These are phyloP conservation scores for Lyophyllum atratum DNA, from an alignment of 768 basidiomycete genomes.

Conservation along the genomic window DNA sequence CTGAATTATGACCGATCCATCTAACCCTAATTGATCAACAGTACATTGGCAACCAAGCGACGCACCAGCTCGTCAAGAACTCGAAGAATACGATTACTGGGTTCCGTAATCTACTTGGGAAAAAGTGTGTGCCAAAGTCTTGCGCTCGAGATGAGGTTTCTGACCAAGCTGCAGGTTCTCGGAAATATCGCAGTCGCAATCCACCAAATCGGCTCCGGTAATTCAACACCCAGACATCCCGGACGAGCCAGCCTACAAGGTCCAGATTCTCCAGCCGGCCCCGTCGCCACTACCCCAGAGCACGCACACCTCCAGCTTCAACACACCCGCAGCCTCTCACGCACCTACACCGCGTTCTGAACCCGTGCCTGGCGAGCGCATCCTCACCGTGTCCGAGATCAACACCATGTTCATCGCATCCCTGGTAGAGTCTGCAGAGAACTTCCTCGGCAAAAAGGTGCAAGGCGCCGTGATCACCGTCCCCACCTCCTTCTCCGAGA, in stretches of 20 bases:
- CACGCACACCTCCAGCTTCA: conserved; percentile 46
- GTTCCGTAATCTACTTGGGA: conserved; percentile 91
- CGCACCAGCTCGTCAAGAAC: conserved; percentile 94
- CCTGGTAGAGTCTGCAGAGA: conserved; percentile 83
- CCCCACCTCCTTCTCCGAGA: conserved; percentile 72
- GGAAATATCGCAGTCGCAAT: conserved; percentile 59
- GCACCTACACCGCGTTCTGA: conserved; percentile 74
- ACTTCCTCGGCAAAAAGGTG: conserved; percentile 83
- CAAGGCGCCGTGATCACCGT: conserved; percentile 83
- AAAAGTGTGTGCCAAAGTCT: conserved; percentile 59
- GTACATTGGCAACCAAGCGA: conserved; percentile 97
- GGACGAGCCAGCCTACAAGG: conserved; percentile 82
- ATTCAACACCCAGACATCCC: conserved; percentile 73
- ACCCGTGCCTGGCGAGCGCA: conserved; percentile 64
- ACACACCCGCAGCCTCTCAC: conserved; percentile 66
- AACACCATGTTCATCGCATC: conserved; percentile 84
- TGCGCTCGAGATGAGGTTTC: neutral
- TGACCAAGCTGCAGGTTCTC: conserved; percentile 56
- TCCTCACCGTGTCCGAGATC: conserved; percentile 82
- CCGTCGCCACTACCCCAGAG: conserved; percentile 63
- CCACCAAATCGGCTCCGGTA: conserved; percentile 64
- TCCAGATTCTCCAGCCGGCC: conserved; percentile 77
- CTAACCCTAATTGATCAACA: conserved; percentile 28
- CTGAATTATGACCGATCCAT: neutral
- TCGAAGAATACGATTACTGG: conserved; percentile 91